Percentiles rank a stretch among this genome's conserved stretches.
Conservation (phyloP, 495 filamentous ascomycete species). For the Penicillium macrosclerotiorum region DNA sequence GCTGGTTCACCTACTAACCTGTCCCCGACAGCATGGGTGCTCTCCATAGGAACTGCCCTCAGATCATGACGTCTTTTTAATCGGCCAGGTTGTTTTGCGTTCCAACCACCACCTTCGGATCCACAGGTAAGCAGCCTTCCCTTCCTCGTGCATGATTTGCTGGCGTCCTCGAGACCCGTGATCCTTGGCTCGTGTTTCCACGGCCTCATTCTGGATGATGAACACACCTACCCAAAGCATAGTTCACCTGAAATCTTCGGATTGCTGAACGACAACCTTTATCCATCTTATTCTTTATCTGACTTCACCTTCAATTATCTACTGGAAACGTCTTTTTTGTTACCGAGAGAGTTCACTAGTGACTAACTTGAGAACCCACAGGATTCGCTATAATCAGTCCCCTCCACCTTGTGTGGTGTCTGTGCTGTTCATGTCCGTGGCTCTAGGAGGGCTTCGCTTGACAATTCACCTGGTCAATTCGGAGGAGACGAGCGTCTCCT, state of each 20-base stretch:
- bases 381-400: background rate
- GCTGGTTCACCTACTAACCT: too few species aligned
- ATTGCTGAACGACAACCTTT: conserved; percentile 48
- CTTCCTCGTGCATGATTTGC: background rate
- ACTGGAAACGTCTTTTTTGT: conserved; percentile 6
- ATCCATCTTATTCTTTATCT: conserved; percentile 51
- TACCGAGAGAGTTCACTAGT: background rate
- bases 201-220: conserved; percentile 35
- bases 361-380: conserved; percentile 5
- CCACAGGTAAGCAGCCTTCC: conserved; percentile 8
- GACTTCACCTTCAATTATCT: conserved; percentile 20
- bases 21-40: too few species aligned
- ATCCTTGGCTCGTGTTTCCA: conserved; percentile 2
- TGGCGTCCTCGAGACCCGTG: too few species aligned
- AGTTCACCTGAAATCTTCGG: conserved; percentile 53
- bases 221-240: conserved; percentile 47
- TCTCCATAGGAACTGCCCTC: too few species aligned
- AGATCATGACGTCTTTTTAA: too few species aligned
- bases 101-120: too few species aligned
- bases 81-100: too few species aligned
- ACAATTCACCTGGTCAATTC: too few species aligned
- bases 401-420: background rate
- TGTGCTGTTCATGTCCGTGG: too few species aligned
- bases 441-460: too few species aligned
- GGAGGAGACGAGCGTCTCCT: too few species aligned